A percentile compares a stretch with the other conserved stretches of the same genome.
Conservation (phyloP, 176 grass and related monocot species). For the Oryza brachyantha region DNA sequence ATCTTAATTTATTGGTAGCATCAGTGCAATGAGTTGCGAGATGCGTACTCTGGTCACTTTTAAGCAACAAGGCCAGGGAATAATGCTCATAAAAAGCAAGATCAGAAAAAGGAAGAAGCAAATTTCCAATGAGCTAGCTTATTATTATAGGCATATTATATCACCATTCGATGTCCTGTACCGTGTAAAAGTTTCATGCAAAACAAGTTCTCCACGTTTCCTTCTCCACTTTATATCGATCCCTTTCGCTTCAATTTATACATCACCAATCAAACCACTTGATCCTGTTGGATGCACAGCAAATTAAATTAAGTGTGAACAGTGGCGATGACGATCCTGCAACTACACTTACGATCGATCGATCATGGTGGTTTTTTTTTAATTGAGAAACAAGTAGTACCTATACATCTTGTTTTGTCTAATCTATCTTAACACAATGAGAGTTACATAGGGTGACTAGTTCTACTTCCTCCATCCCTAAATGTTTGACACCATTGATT, state of each 20-base stretch:
- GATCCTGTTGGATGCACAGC: background rate
- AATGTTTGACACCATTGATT: no score
- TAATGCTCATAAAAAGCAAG: background rate
- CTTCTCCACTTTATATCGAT: background rate
- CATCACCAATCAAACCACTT: background rate
- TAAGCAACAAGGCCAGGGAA: background rate
- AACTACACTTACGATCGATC: background rate
- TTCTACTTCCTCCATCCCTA: no score
- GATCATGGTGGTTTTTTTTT: no score
- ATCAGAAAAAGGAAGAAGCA: background rate
- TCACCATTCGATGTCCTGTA: background rate
- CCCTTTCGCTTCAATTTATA: background rate
- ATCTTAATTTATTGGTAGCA: background rate
- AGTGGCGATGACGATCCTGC: background rate
- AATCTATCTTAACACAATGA: no score
- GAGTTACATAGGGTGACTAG: no score
- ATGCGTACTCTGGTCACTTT: background rate
- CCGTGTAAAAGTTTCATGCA: slow-evolving; percentile 26
- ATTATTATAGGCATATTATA: background rate
- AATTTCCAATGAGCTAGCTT: background rate
- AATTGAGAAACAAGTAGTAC: background rate
- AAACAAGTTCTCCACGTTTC: slow-evolving; percentile 2
- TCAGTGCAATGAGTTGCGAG: background rate
- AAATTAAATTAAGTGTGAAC: background rate
- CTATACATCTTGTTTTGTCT: no score